Evolutionary conservation across 345 rosid genomes (phyloP), one percentile per base, ranked within the genome.

Genomic region (Populus euphratica): DNA sequence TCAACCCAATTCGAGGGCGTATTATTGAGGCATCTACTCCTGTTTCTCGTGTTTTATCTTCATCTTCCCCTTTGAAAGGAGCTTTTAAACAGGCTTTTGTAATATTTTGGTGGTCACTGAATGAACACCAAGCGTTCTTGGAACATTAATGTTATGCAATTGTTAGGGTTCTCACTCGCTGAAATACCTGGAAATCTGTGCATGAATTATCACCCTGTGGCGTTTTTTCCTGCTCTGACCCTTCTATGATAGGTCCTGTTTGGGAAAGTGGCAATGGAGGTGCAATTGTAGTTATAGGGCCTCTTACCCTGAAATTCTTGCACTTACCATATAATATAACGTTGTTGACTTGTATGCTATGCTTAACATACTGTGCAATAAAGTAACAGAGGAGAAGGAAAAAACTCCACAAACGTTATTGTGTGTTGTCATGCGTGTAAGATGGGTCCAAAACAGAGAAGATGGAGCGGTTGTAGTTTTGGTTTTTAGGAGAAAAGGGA

Each of bases 1-100:
- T 68, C 78, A 56, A 81, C 83, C 85, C 86, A 52, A 59, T 76
- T 63, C 70, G 78, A 76, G 82, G 75, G 39, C 31, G 8, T 62
- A 13, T 52, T 75, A 73, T 71, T 75, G 75, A 68, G 79, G 72
- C 81, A 56, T 77, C 67, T 74, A 43, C 72, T 70, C 50, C 38
- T 31, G 35, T 71, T 67, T 63, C 73, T 61, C 69, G 62, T 39
- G 69, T 68, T 29, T 66, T 43, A 43, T 43, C 12, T 29, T 66
- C 38, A 78, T 56, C 56, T 81, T 79, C 79, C 81, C 79, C 44
- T 5, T 65, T 75, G 21, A 35, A 47, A 50, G 67, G 64, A 77
- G 68, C 35, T 47, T 44, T 25, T 43, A 71, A 23, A 67, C 33
- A 76, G 78, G 75, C 61, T 52, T 77, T 68, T 81, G 85, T 83